Conservation (phyloP, 108 stramenopile species). For the Nitzschia sp. region DNA sequence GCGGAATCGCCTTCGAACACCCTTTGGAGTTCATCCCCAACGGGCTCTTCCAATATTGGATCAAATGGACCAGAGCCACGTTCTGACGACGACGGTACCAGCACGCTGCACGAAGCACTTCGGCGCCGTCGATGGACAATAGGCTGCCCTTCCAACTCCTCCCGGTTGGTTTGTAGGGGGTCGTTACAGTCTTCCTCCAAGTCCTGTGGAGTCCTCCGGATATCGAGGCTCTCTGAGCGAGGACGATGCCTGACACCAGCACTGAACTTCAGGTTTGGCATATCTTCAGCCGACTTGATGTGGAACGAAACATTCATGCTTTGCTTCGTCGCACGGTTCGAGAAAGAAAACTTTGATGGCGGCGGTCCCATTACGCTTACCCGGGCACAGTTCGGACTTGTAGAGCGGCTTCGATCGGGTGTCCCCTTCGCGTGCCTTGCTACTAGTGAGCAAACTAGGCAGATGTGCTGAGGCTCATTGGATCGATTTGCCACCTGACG, state of each 20-base stretch:
- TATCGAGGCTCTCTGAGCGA: constrained; percentile 35
- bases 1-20: constrained; percentile 29
- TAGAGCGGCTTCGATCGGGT: constrained; percentile 19
- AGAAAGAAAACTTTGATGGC: constrained; percentile 15
- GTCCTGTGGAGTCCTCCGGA: constrained; percentile 5
- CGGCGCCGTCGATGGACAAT: constrained; percentile 11
- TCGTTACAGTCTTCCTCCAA: neutral
- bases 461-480: constrained; percentile 40
- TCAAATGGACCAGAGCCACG: constrained; percentile 2
- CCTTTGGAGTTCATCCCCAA: constrained; percentile 32
- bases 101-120: constrained; percentile 30
- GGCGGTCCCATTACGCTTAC: constrained; percentile 23
- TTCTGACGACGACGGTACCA: constrained; percentile 1
- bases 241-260: neutral
- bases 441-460: constrained; percentile 59
- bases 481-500: constrained; percentile 42
- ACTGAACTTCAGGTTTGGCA: neutral
- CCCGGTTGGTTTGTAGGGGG: neutral
- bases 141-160: neutral
- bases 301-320: neutral
- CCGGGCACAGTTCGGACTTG: constrained; percentile 8
- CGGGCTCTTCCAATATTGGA: constrained; percentile 24
- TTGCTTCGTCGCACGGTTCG: neutral
- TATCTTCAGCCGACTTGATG: neutral
- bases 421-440: constrained; percentile 49